phyloP scores from a whole-genome alignment of 2,329 filamentous ascomycete genomes.

The Cercospora sp. region DNA sequence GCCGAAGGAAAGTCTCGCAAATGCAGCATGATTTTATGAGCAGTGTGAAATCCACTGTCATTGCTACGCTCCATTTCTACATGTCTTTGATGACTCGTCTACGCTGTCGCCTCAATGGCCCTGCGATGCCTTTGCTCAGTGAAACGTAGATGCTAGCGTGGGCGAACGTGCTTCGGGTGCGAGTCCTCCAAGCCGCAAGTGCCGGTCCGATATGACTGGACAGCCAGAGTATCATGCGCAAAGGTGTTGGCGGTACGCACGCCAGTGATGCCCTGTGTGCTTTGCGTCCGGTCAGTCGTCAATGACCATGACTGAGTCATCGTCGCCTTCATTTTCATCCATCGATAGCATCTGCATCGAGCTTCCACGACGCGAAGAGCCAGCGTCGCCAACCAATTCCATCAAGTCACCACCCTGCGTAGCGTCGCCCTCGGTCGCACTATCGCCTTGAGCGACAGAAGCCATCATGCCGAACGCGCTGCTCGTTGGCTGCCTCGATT shows the following conservation, averaged over 20 bases:
- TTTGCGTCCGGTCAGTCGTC: background rate
- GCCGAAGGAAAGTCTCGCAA: background rate
- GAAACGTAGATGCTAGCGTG: too few relatives aligned
- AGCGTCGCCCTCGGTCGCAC: constrained; percentile 19
- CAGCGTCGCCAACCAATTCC: constrained; percentile 8
- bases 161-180: too few relatives aligned
- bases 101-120: too few relatives aligned
- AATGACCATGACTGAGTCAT: background rate
- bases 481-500: constrained; percentile 12
- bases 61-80: background rate
- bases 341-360: constrained; percentile 4
- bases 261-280: background rate
- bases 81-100: background rate
- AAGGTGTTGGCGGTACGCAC: background rate
- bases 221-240: background rate
- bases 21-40: background rate
- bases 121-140: too few relatives aligned
- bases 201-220: background rate
- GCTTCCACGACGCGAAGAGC: background rate
- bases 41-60: background rate
- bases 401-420: constrained; percentile 8
- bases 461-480: constrained; percentile 24
- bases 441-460: constrained; percentile 11
- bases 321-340: background rate
- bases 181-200: background rate